Percentiles rank a stretch among this genome's conserved stretches.
phyloP scores from a whole-genome alignment of 352 stramenopile genomes.

The Phytopythium sindhum region DNA sequence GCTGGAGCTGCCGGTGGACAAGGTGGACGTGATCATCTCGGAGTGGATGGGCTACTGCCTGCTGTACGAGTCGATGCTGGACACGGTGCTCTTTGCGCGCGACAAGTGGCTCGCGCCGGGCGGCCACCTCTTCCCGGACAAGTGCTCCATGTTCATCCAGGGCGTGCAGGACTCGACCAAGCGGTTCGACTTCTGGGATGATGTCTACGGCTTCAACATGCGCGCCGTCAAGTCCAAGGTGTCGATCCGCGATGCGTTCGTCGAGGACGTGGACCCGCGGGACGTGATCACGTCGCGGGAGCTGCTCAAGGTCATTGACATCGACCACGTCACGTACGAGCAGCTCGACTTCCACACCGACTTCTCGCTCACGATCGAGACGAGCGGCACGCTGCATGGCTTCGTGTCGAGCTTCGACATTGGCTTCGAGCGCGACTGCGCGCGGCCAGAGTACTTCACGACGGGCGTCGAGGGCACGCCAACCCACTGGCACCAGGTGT shows the following conservation, averaged over 20 bases:
- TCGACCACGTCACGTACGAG: constrained; percentile 88
- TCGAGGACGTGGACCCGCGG: constrained; percentile 92
- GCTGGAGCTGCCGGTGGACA: constrained; percentile 91
- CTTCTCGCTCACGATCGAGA: constrained; percentile 87
- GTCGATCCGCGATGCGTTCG: constrained; percentile 93
- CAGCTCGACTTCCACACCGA: constrained; percentile 92
- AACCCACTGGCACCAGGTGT: constrained; percentile 99
- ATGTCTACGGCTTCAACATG: constrained; percentile 99
- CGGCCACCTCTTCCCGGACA: constrained; percentile 97
- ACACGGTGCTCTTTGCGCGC: constrained; percentile 94
- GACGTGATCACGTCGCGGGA: constrained; percentile 88
- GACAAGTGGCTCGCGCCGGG: constrained; percentile 95
- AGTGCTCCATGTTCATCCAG: constrained; percentile 94
- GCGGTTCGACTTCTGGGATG: constrained; percentile 92
- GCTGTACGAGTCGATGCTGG: constrained; percentile 98
- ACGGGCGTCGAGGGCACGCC: constrained; percentile 89
- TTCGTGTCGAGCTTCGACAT: constrained; percentile 98
- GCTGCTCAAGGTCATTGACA: constrained; percentile 86
- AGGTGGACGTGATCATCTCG: constrained; percentile 97
- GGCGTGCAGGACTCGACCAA: constrained; percentile 64
- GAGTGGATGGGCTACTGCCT: constrained; percentile 99
- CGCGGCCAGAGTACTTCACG: constrained; percentile 94
- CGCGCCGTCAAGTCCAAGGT: constrained; percentile 93
- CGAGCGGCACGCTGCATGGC: constrained; percentile 91
- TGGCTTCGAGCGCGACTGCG: constrained; percentile 90